Conservation (phyloP, 139 green algal species). For the Marvania coccoides region DNA sequence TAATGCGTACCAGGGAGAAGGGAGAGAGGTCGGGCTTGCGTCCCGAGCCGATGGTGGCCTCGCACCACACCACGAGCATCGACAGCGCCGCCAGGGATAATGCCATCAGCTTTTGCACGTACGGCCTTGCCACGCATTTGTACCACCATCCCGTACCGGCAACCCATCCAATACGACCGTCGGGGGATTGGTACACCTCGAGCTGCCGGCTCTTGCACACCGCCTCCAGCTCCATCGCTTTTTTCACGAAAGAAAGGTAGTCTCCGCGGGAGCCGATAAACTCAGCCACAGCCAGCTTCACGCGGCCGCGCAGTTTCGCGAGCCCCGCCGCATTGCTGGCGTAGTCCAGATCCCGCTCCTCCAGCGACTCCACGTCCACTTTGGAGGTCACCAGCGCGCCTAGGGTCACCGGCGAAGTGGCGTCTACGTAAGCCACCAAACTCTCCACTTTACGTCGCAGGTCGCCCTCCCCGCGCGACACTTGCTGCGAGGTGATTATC, state of each 20-base stretch:
- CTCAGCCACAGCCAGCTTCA: slow-evolving; percentile 23
- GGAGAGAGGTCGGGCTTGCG: slow-evolving; percentile 71
- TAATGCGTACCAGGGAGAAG: slow-evolving; percentile 45
- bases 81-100: slow-evolving; percentile 43
- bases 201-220: slow-evolving; percentile 35
- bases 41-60: slow-evolving; percentile 74
- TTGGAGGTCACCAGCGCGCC: slow-evolving; percentile 4
- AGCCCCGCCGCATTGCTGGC: slow-evolving; percentile 18
- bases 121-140: slow-evolving; percentile 36
- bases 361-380: slow-evolving; percentile 18
- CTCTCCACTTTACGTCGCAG: slow-evolving; percentile 68
- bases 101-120: slow-evolving; percentile 24
- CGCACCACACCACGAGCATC: slow-evolving; percentile 69
- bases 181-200: slow-evolving; percentile 4
- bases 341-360: slow-evolving; percentile 32
- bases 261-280: slow-evolving; percentile 27
- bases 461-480: slow-evolving; percentile 56
- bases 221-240: slow-evolving; percentile 48
- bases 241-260: slow-evolving; percentile 29
- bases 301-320: slow-evolving; percentile 34
- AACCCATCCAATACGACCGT: not conserved
- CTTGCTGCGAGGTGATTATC: slow-evolving; percentile 44
- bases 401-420: slow-evolving; percentile 9
- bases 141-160: slow-evolving; percentile 17
- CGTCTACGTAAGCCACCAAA: slow-evolving; percentile 11